Evolutionary conservation across 1,139 yeast genomes (phyloP), one percentile per base, ranked within the genome.

Genomic region (Scheffersomyces lignicola): DNA sequence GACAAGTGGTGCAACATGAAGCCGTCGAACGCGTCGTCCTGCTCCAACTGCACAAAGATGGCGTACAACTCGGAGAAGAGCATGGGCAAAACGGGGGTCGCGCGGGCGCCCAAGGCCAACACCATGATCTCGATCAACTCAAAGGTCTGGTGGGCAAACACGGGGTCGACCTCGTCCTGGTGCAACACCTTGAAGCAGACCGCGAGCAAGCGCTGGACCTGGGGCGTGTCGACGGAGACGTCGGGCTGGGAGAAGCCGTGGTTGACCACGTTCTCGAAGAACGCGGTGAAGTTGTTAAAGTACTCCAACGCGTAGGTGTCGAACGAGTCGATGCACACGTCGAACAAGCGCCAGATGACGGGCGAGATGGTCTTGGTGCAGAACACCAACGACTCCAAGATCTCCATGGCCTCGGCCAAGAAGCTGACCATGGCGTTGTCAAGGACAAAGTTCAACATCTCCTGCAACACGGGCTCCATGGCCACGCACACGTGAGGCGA

Each of bases 251-350:
- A 58, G 48, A 76, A 75, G 3, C 81, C 80, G 46, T 62, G 62
- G 43, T 59, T 67, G 35, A 74, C 65, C 24, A 76, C 62, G 18
- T 69, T 60, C 49, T 73, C 78, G 41, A 75, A 73, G 48, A 70
- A 77, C 15, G 77, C 68, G 33, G 64, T 63, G 54, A 73, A 76
- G 18, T 61, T 61, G 40, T 73, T 78, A 43, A 68, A 73, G 49
- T 69, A 77, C 41, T 76, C 80, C 36, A 52, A 61, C 2, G 80
- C 82, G 51, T 73, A 76, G 20, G 73, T 70, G 40, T 75, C 78
- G 45, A 76, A 76, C 1, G 78, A 61, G 8, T 63, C 68, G 34
- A 75, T 54, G 36, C 72, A 67, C 15, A 58, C 46, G 29, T 65
- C 60, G 51, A 61, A 75, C 23, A 77, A 53, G 13, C 53, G 57